phyloP scores from a whole-genome alignment of 768 basidiomycete species.

The Leucosporidium scottii region DNA sequence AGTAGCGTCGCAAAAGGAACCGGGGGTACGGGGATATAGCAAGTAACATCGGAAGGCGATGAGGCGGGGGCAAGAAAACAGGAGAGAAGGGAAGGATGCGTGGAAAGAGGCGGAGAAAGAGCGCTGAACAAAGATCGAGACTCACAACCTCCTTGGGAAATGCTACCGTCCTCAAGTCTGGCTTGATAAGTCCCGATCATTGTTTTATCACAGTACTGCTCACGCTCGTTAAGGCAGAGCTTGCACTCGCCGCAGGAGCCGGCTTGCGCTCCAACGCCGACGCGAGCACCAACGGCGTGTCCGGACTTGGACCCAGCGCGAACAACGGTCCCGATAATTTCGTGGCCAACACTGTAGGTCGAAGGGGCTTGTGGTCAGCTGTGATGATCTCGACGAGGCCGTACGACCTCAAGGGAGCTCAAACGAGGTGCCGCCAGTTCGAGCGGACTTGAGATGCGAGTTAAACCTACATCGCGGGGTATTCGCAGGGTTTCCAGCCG shows the following conservation, averaged over 20 bases:
- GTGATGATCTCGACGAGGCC: too few relatives aligned
- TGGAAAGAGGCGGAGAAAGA: too few relatives aligned
- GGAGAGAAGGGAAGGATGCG: too few relatives aligned
- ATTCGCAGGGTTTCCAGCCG: too few relatives aligned
- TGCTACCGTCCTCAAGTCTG: slow-evolving; percentile 26
- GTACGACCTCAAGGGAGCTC: too few relatives aligned
- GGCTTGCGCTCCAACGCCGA: slow-evolving; percentile 46
- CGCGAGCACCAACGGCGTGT: slow-evolving; percentile 41
- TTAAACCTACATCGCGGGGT: too few relatives aligned
- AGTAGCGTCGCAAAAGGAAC: too few relatives aligned
- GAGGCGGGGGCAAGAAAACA: too few relatives aligned
- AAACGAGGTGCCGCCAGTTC: background rate
- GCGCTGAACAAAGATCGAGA: too few relatives aligned
- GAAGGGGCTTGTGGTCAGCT: background rate
- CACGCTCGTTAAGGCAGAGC: slow-evolving; percentile 28
- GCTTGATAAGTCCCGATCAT: slow-evolving; percentile 21
- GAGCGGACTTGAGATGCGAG: too few relatives aligned
- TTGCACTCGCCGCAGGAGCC: slow-evolving; percentile 35
- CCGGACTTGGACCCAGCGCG: slow-evolving; percentile 13
- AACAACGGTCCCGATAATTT: slow-evolving; percentile 41
- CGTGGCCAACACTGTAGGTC: slow-evolving; percentile 34
- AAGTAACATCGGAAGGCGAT: too few relatives aligned
- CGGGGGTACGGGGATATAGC: too few relatives aligned
- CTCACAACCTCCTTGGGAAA: slow-evolving; percentile 40
- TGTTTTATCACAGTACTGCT: slow-evolving; percentile 34